Evolutionary conservation across 2,329 filamentous ascomycete genomes (phyloP), one percentile per base, ranked within the genome.

Genomic region (Diaporthe caulivora): DNA sequence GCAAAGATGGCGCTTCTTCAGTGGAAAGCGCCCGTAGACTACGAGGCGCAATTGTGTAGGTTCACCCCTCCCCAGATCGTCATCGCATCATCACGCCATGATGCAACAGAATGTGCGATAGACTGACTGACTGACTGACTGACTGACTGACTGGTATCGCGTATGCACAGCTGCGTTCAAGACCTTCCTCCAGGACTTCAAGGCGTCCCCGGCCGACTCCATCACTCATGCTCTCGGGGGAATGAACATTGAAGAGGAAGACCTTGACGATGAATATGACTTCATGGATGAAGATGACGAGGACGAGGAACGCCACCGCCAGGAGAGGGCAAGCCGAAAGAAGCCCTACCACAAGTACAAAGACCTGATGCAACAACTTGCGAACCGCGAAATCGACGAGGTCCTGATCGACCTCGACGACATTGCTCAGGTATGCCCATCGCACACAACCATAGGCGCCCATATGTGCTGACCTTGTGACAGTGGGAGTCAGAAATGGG

Each of bases 341-440:
- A 82, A 87, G 78, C 92, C 92, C 51, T 94, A 93, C 81, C 86
- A 92, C 82, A 98, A 98, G 85, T 99, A 99, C 85, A 92, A 93
- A 87, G 90, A 94, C 71, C 88, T 96, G 81, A 87, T 99, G 80
- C 95, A 98, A 82, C 91, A 96, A 79, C 89, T 99, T 17, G 93
- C 96, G 72, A 93, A 99, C 81, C 90, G 97, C 76, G 88, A 91
- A 77, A 87, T 89, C 72, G 90, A 93, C 76, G 93, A 98, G 81
- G 89, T 98, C 70, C 86, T 93, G 71, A 92, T 99, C 80, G 95
- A 98, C 78, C 85, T 99, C 75, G 95, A 98, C 82, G 97, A 99
- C 80, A 80, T 99, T 74, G 90, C 92, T 67, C 86, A 89, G 79
- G 94, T 95, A 87, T 80, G 89, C 47, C 29, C 21, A 7, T 44